Conservation (phyloP, 106 monocot genomes). For the Dioscorea alata region DNA sequence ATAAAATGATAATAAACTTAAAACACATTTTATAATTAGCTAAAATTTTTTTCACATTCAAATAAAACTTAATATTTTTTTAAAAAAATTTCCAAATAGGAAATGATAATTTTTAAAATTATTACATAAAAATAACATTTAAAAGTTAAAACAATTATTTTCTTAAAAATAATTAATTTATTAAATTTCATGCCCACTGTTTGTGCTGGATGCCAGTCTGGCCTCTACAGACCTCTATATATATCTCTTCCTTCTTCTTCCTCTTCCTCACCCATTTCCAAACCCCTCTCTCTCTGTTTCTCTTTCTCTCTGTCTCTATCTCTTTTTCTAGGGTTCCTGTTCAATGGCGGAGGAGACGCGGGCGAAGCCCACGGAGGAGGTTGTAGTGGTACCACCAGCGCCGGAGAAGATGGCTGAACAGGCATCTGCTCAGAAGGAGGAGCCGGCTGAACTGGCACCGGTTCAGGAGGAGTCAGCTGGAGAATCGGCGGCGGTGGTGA, state of each 20-base stretch:
- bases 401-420: neutral
- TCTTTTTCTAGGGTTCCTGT: neutral
- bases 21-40: too few relatives aligned
- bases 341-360: conserved; percentile 8
- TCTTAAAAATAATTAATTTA: too few relatives aligned
- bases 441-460: too few relatives aligned
- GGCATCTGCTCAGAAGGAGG: conserved; percentile 10
- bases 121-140: too few relatives aligned
- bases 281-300: neutral
- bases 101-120: too few relatives aligned
- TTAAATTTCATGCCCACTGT: conserved; percentile 70
- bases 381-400: neutral
- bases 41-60: too few relatives aligned
- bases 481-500: conserved; percentile 2
- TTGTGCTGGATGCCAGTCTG: conserved; percentile 28
- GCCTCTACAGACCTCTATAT: conserved; percentile 2
- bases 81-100: too few relatives aligned
- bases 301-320: neutral
- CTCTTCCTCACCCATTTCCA: too few relatives aligned
- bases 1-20: too few relatives aligned
- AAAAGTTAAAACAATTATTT: too few relatives aligned
- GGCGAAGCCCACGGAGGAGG: neutral
- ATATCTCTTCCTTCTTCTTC: neutral
- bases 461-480: conserved; percentile 6
- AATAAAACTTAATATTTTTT: too few relatives aligned